These are phyloP conservation scores for Dioscorea zingiberensis DNA, from an alignment of 106 monocot species.

Conservation along the genomic window DNA sequence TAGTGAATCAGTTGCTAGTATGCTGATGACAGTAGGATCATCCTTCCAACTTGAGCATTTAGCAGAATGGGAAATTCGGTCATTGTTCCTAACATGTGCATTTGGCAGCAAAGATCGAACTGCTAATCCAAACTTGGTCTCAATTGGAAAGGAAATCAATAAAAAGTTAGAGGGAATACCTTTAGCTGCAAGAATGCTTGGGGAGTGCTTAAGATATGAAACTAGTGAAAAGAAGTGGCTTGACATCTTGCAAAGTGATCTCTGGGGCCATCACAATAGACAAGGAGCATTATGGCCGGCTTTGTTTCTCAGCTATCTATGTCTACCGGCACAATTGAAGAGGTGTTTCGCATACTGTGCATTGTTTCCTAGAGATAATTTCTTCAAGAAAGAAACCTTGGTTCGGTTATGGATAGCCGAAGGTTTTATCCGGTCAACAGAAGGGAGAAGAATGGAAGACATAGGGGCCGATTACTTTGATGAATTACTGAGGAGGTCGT, in stretches of 20 bases:
- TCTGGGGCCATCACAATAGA: conserved; percentile 13
- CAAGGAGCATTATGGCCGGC: conserved; percentile 14
- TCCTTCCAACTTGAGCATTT: conserved; percentile 13
- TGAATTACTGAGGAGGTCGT: conserved; percentile 19
- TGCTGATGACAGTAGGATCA: conserved; percentile 7
- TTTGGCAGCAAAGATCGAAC: conserved; percentile 11
- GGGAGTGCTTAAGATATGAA: conserved; percentile 16
- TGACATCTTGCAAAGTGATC: conserved; percentile 7
- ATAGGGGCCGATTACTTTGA: not conserved
- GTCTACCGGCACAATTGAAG: not conserved
- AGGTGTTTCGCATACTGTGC: conserved; percentile 29
- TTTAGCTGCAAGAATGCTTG: conserved; percentile 21
- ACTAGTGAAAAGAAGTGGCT: conserved; percentile 2
- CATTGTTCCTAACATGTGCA: conserved; percentile 15
- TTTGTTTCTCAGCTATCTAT: conserved; percentile 24
- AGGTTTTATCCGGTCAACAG: conserved; percentile 9
- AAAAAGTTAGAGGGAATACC: conserved; percentile 30
- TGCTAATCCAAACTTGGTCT: conserved; percentile 7
- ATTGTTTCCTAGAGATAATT: conserved; percentile 23
- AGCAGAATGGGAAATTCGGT: conserved; percentile 21
- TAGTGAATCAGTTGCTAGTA: conserved; percentile 5
- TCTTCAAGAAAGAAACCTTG: conserved; percentile 15
- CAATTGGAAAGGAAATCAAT: conserved; percentile 19
- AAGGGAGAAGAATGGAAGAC: conserved; percentile 1
- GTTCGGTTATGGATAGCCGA: conserved; percentile 28